These are phyloP conservation scores for Pseudopyrenochaeta lycopersici DNA, from an alignment of 2,329 filamentous ascomycete species.

Conservation along the genomic window DNA sequence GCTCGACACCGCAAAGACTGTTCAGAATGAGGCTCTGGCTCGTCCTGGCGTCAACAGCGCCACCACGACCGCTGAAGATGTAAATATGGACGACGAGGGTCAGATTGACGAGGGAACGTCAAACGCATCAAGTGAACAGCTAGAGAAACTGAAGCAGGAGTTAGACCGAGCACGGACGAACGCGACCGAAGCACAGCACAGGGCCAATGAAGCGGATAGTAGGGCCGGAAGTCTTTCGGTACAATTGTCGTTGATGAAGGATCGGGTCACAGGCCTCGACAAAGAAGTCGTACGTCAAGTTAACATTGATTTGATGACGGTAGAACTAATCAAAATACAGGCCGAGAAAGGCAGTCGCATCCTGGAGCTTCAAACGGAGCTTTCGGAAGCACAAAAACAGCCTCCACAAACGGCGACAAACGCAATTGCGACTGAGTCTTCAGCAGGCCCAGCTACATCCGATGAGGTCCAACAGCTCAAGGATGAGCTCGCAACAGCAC, in stretches of 20 bases:
- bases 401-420: conserved; percentile 17
- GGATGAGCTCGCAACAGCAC: conserved; percentile 54
- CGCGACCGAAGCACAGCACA: conserved; percentile 41
- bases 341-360: conserved; percentile 53
- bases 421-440: conserved; percentile 5
- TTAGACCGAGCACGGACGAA: conserved; percentile 43
- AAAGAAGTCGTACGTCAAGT: conserved; percentile 59
- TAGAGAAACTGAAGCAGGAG: conserved; percentile 47
- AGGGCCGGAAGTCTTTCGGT: conserved; percentile 46
- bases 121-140: conserved; percentile 38
- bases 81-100: conserved; percentile 56
- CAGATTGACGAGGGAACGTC: conserved; percentile 50
- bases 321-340: conserved; percentile 30
- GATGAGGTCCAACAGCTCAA: conserved; percentile 29
- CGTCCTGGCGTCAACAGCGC: conserved; percentile 55
- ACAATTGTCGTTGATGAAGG: conserved; percentile 63
- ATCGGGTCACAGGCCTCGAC: conserved; percentile 71
- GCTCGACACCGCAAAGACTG: conserved; percentile 68
- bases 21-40: conserved; percentile 70
- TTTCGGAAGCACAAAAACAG: conserved; percentile 39
- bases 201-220: conserved; percentile 49
- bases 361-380: conserved; percentile 43
- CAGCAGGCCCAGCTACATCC: conserved; percentile 10
- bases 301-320: not conserved
- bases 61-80: conserved; percentile 43